phyloP scores from a whole-genome alignment of 139 green algal genomes.

The Penium margaritaceum region DNA sequence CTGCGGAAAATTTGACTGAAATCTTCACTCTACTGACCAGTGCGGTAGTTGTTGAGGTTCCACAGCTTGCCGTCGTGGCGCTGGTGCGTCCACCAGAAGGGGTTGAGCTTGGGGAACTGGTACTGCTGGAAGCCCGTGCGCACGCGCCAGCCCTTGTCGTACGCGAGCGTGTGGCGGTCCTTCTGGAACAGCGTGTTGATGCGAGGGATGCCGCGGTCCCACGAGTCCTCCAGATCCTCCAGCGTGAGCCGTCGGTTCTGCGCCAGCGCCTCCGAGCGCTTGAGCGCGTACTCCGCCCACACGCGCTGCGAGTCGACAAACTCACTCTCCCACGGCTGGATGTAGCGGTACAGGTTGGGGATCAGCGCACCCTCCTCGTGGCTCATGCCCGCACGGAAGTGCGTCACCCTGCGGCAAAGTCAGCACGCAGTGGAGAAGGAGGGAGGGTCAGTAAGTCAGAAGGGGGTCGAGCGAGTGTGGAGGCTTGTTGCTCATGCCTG shows the following conservation, averaged over 20 bases:
- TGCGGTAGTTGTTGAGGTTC: conserved; percentile 99
- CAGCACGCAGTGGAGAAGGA: too few species aligned
- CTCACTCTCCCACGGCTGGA: conserved; percentile 92
- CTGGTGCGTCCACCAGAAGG: conserved; percentile 99
- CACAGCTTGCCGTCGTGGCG: conserved; percentile 99
- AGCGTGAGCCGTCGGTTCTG: conserved; percentile 59
- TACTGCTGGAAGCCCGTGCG: conserved; percentile 94
- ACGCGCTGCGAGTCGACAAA: conserved; percentile 95
- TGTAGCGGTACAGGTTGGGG: conserved; percentile 86
- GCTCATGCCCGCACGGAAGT: conserved; percentile 94
- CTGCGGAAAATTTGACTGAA: too few species aligned
- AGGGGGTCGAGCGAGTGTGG: too few species aligned
- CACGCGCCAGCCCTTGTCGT: conserved; percentile 98
- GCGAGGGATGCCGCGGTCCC: conserved; percentile 95
- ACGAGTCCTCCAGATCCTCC: conserved; percentile 72
- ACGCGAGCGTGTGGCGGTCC: conserved; percentile 95
- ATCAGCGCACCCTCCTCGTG: conserved; percentile 99
- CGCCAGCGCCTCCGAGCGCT: conserved; percentile 76
- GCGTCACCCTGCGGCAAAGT: too few species aligned
- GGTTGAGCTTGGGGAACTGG: conserved; percentile 70
- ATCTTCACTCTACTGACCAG: too few species aligned
- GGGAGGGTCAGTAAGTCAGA: too few species aligned
- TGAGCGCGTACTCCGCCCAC: conserved; percentile 98
- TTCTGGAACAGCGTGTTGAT: conserved; percentile 99
- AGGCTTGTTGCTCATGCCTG: too few species aligned